phyloP scores from a whole-genome alignment of 192 early-diverging fungal genomes.

The Geranomyces michiganensis region DNA sequence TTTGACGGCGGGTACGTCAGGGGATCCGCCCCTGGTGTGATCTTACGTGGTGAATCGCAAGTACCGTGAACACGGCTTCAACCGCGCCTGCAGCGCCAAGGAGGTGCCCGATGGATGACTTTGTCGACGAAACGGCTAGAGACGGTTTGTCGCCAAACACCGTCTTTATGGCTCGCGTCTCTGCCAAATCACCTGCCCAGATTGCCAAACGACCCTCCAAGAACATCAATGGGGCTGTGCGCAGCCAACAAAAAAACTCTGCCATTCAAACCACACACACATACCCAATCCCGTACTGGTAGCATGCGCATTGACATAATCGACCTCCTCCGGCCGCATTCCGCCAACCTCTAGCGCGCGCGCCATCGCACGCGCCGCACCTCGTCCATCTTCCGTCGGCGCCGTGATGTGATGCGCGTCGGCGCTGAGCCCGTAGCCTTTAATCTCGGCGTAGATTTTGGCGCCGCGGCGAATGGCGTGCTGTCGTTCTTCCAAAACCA shows the following conservation, averaged over 20 bases:
- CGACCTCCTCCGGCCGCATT: conserved; percentile 64
- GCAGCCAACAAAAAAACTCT: too few species aligned
- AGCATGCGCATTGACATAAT: conserved; percentile 94
- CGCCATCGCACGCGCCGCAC: conserved; percentile 86
- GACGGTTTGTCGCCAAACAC: conserved; percentile 64
- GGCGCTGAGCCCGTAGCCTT: conserved; percentile 87
- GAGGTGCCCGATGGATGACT: conserved; percentile 90
- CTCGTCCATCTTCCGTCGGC: conserved; percentile 80
- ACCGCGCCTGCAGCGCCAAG: conserved; percentile 94
- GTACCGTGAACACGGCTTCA: conserved; percentile 87
- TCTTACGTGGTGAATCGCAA: conserved; percentile 70
- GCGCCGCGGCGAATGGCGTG: conserved; percentile 87
- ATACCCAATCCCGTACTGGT: conserved; percentile 80
- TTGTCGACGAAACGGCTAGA: conserved; percentile 86
- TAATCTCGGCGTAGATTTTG: conserved; percentile 84
- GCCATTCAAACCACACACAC: too few species aligned
- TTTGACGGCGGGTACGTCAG: background rate
- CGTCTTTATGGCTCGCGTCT: conserved; percentile 80
- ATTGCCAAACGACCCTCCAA: too few species aligned
- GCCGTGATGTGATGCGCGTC: conserved; percentile 95
- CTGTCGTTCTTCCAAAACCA: conserved; percentile 88
- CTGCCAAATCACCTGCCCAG: conserved; percentile 73
- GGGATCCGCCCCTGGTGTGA: background rate
- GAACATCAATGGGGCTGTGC: too few species aligned
- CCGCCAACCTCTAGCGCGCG: conserved; percentile 70